phyloP scores from a whole-genome alignment of 2,329 filamentous ascomycete genomes.

The Sporothrix curviconia region DNA sequence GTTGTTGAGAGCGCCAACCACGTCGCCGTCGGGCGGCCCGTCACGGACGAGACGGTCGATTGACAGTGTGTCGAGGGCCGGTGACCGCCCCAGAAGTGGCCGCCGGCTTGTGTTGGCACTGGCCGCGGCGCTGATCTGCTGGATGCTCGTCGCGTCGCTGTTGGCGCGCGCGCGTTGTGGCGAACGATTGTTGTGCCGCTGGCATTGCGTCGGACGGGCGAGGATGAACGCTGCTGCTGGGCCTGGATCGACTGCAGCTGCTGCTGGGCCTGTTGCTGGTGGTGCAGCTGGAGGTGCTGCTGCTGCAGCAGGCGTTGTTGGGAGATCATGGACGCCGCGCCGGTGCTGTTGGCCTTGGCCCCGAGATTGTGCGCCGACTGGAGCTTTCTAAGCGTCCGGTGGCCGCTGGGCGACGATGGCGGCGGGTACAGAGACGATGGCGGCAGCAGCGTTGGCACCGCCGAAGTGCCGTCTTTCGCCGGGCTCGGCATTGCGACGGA shows the following conservation, averaged over 20 bases:
- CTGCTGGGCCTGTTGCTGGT: slow-evolving; percentile 24
- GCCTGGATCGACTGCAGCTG: slow-evolving; percentile 46
- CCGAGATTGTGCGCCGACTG: slow-evolving; percentile 69
- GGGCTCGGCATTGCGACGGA: slow-evolving; percentile 27
- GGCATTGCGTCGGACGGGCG: slow-evolving; percentile 31
- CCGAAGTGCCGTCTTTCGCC: slow-evolving; percentile 23
- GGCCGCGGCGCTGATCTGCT: slow-evolving; percentile 33
- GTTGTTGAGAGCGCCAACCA: slow-evolving; percentile 60
- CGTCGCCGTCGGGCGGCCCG: slow-evolving; percentile 67
- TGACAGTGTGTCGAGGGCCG: slow-evolving; percentile 48
- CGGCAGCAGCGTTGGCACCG: slow-evolving; percentile 24
- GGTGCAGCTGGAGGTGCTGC: slow-evolving; percentile 30
- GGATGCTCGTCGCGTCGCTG: slow-evolving; percentile 54
- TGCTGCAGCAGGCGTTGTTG: slow-evolving; percentile 42
- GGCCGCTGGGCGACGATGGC: slow-evolving; percentile 57
- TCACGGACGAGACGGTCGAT: slow-evolving; percentile 74
- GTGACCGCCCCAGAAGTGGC: slow-evolving; percentile 39
- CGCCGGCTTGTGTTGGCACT: slow-evolving; percentile 36
- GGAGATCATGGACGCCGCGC: slow-evolving; percentile 51
- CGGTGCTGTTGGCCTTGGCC: slow-evolving; percentile 41
- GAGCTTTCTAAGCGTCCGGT: slow-evolving; percentile 63
- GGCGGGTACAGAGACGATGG: slow-evolving; percentile 42
- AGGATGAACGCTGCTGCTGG: slow-evolving; percentile 33
- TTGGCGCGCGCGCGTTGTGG: slow-evolving; percentile 60
- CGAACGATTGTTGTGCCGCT: slow-evolving; percentile 30